A percentile compares a stretch with the other conserved stretches of the same genome.
phyloP scores from a whole-genome alignment of 768 basidiomycete genomes.

The Russula abietina region DNA sequence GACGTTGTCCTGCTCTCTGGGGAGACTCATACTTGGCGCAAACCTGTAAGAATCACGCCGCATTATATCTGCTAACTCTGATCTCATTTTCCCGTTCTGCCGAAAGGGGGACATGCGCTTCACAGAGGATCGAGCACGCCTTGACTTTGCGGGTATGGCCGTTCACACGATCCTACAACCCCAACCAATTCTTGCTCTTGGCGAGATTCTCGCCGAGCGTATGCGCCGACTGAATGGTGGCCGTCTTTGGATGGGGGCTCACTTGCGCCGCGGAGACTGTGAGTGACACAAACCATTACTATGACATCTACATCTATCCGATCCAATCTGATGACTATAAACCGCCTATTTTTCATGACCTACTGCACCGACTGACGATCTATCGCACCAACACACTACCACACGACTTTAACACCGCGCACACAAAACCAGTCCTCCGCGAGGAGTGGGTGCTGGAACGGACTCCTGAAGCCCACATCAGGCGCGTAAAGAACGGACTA shows the following conservation, averaged over 20 bases:
- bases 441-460: slow-evolving; percentile 34
- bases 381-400: too few relatives aligned
- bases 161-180: slow-evolving; percentile 1
- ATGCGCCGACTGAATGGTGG: slow-evolving; percentile 32
- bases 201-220: slow-evolving; percentile 30
- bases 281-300: slow-evolving; percentile 17
- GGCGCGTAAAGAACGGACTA: slow-evolving; percentile 30
- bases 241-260: slow-evolving; percentile 38
- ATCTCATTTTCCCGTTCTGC: background rate
- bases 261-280: slow-evolving; percentile 44
- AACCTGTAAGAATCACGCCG: slow-evolving; percentile 32
- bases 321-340: background rate
- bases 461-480: slow-evolving; percentile 33
- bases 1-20: slow-evolving; percentile 40
- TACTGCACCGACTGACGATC: too few relatives aligned
- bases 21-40: slow-evolving; percentile 36
- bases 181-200: slow-evolving; percentile 29
- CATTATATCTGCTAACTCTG: background rate
- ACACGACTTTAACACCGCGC: too few relatives aligned
- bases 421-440: slow-evolving; percentile 28
- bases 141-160: slow-evolving; percentile 11
- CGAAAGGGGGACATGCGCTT: slow-evolving; percentile 21
- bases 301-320: background rate
- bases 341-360: background rate
- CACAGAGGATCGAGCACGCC: slow-evolving; percentile 4